Conservation (phyloP, 208 protist species). For the Leishmania braziliensis region DNA sequence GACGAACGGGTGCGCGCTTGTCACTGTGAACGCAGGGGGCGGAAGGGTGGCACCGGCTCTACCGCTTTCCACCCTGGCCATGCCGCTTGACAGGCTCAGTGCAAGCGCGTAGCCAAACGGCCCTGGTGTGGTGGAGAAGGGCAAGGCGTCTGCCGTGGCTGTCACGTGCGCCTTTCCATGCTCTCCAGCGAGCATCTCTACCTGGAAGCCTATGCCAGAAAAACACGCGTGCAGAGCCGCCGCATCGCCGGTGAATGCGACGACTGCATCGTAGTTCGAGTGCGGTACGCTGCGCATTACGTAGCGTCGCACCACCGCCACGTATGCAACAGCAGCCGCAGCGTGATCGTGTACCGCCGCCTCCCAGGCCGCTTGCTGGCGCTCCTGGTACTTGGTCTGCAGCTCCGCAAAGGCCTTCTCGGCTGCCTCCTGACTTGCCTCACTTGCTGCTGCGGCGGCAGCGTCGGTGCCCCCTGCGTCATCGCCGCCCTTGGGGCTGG, state of each 20-base stretch:
- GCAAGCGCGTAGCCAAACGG: constrained; percentile 63
- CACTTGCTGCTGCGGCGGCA: background rate
- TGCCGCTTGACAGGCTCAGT: constrained; percentile 21
- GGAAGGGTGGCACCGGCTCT: background rate
- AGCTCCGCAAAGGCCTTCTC: constrained; percentile 64
- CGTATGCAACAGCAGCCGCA: constrained; percentile 53
- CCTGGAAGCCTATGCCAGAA: constrained; percentile 33
- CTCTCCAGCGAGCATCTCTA: constrained; percentile 21
- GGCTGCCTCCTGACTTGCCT: constrained; percentile 39
- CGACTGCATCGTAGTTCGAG: constrained; percentile 68
- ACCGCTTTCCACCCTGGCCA: background rate
- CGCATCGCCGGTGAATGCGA: constrained; percentile 50
- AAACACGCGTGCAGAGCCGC: constrained; percentile 26
- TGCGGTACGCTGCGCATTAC: constrained; percentile 53
- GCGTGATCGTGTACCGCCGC: constrained; percentile 28
- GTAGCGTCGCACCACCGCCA: constrained; percentile 57
- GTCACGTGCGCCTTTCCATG: constrained; percentile 34
- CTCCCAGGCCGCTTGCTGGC: constrained; percentile 63
- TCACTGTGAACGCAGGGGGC: constrained; percentile 37
- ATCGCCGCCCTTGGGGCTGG: background rate
- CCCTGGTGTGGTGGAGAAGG: constrained; percentile 32
- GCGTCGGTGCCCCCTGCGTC: background rate
- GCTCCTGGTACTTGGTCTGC: constrained; percentile 39
- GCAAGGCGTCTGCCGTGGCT: constrained; percentile 23
- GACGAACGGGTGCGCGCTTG: constrained; percentile 49